phyloP scores from a whole-genome alignment of 495 filamentous ascomycete species.

The Neurospora intermedia region DNA sequence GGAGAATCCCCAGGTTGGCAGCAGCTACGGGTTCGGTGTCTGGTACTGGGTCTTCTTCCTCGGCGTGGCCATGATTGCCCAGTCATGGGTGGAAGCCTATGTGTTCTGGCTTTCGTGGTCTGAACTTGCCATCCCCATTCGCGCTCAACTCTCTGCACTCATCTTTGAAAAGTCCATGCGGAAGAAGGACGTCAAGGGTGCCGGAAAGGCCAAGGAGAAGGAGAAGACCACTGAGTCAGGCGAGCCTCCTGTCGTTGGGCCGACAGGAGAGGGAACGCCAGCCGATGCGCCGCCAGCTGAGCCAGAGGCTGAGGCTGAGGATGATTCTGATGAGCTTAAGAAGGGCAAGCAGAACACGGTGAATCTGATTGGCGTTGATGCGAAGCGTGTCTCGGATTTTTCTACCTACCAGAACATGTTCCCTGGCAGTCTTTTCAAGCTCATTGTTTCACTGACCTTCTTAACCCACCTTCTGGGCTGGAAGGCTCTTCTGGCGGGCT shows the following conservation, averaged over 20 bases:
- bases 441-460: conserved; percentile 55
- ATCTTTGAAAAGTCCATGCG: conserved; percentile 72
- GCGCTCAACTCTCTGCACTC: conserved; percentile 57
- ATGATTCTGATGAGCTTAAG: conserved; percentile 39
- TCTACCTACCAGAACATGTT: conserved; percentile 56
- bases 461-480: conserved; percentile 62
- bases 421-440: conserved; percentile 45
- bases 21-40: conserved; percentile 31
- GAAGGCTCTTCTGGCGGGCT: conserved; percentile 56
- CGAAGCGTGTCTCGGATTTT: conserved; percentile 63
- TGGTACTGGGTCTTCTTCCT: conserved; percentile 63
- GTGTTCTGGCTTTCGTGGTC: conserved; percentile 57
- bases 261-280: conserved; percentile 9
- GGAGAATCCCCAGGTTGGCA: conserved; percentile 43
- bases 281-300: conserved; percentile 7
- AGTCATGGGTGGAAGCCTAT: conserved; percentile 50
- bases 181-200: conserved; percentile 60
- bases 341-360: conserved; percentile 66
- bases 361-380: conserved; percentile 72
- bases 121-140: conserved; percentile 52
- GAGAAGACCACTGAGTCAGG: conserved; percentile 7
- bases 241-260: conserved; percentile 15
- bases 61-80: conserved; percentile 43
- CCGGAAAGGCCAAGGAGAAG: conserved; percentile 21
- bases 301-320: conserved; percentile 31